Evolutionary conservation across 345 rosid genomes (phyloP).

Genomic region (Hibiscus trionum): DNA sequence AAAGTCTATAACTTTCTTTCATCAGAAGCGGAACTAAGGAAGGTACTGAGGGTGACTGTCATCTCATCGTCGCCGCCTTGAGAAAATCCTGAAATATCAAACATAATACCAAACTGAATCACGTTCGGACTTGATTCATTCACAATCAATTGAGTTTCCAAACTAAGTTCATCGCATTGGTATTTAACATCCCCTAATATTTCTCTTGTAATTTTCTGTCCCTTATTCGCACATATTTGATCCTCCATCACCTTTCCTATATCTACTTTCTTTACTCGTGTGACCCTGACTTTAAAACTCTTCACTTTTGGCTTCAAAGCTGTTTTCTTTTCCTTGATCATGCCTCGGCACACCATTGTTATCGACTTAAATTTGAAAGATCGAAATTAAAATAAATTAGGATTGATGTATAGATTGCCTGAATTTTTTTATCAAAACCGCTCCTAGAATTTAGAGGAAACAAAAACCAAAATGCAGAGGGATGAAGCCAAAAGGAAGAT

Average conservation of each 20-base stretch:
- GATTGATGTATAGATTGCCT: no score
- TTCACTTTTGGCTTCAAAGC: no score
- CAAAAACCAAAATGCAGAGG: no score
- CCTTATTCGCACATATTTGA: no score
- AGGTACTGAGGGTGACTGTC: not conserved
- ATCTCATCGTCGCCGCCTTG: not conserved
- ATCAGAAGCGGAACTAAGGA: not conserved
- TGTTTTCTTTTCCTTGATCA: not conserved
- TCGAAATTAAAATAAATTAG: not conserved
- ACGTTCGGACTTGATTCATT: not conserved
- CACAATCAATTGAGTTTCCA: not conserved
- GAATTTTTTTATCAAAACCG: no score
- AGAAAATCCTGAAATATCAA: not conserved
- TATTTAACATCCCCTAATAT: no score
- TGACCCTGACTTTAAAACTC: not conserved
- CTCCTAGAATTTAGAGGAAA: no score
- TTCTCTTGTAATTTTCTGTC: no score
- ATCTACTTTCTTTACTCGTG: not conserved
- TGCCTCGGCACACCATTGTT: not conserved
- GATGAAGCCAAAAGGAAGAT: no score
- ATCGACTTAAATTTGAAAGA: not conserved
- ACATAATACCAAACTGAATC: not conserved
- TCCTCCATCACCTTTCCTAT: conserved; percentile 2
- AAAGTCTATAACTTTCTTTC: not conserved
- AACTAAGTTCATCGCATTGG: not conserved